A percentile compares a stretch with the other conserved stretches of the same genome.
These are phyloP conservation scores for Aspergillus tubingensis DNA, from an alignment of 2,329 filamentous ascomycete species.

Conservation along the genomic window DNA sequence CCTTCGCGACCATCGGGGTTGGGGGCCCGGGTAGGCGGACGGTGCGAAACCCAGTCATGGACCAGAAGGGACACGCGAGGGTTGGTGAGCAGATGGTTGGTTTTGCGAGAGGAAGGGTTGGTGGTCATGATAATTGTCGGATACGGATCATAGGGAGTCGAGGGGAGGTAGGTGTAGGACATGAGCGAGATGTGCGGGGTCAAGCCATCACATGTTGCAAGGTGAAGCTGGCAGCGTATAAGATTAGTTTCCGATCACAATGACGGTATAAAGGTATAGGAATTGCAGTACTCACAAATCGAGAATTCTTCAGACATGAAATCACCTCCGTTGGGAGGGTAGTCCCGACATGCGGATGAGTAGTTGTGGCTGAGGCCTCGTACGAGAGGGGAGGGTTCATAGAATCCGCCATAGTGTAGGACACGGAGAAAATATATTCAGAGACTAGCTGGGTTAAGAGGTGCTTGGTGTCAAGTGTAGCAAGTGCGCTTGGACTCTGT, in stretches of 20 bases:
- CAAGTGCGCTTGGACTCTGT: neutral
- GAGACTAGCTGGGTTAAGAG: neutral
- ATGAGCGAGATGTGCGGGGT: constrained; percentile 92
- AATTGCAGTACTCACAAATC: constrained; percentile 68
- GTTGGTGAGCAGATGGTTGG: constrained; percentile 78
- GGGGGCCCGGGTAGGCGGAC: constrained; percentile 71
- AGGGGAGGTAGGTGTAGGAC: constrained; percentile 97
- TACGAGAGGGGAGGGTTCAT: constrained; percentile 71
- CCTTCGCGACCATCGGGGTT: constrained; percentile 58
- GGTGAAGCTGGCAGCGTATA: constrained; percentile 69
- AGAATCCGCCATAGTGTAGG: constrained; percentile 42
- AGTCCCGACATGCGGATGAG: constrained; percentile 67
- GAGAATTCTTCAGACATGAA: constrained; percentile 88
- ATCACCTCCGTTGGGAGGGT: constrained; percentile 81
- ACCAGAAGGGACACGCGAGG: constrained; percentile 90
- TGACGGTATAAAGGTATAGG: constrained; percentile 11
- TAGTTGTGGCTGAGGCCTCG: constrained; percentile 72
- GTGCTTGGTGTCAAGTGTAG: neutral
- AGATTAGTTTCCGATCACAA: constrained; percentile 10
- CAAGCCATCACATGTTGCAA: constrained; percentile 83
- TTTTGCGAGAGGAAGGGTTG: constrained; percentile 69
- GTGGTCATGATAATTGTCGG: constrained; percentile 96
- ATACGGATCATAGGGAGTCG: constrained; percentile 65
- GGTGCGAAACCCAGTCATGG: constrained; percentile 95
- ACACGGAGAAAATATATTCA: neutral